Evolutionary conservation across 148 eudicot species (phyloP).

Genomic region (Heliosperma pusillum): DNA sequence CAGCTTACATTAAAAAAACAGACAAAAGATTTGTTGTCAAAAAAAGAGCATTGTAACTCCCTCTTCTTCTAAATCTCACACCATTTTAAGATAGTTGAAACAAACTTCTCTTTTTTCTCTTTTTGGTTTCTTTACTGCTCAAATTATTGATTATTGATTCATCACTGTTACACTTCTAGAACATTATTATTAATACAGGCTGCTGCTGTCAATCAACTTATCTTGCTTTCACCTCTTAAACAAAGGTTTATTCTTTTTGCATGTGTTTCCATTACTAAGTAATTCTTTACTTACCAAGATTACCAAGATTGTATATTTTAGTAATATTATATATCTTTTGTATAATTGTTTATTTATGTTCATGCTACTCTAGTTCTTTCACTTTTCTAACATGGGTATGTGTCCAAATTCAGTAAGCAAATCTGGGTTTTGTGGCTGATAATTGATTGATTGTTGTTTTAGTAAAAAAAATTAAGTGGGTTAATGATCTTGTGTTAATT

Average conservation of each 20-base stretch:
- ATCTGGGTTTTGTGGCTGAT: constrained; percentile 25
- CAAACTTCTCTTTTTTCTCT: background rate
- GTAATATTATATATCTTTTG: too few relatives aligned
- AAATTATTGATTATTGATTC: too few relatives aligned
- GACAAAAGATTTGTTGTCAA: constrained; percentile 16
- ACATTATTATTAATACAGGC: background rate
- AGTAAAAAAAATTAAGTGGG: background rate
- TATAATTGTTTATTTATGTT: too few relatives aligned
- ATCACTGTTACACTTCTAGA: too few relatives aligned
- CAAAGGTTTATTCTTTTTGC: too few relatives aligned
- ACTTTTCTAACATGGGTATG: constrained; percentile 21
- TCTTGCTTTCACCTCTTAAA: background rate
- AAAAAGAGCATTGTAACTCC: background rate
- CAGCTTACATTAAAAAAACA: background rate
- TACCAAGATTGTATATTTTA: too few relatives aligned
- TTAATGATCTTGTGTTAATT: constrained; percentile 10
- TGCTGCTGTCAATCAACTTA: background rate
- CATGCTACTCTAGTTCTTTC: too few relatives aligned
- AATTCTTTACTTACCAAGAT: too few relatives aligned
- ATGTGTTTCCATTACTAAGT: too few relatives aligned
- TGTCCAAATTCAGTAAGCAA: background rate
- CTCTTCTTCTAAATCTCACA: background rate
- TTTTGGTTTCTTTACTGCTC: background rate
- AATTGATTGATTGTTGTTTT: background rate
- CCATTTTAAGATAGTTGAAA: background rate